phyloP scores from a whole-genome alignment of 192 early-diverging fungal genomes.

The Lobosporangium transversale region DNA sequence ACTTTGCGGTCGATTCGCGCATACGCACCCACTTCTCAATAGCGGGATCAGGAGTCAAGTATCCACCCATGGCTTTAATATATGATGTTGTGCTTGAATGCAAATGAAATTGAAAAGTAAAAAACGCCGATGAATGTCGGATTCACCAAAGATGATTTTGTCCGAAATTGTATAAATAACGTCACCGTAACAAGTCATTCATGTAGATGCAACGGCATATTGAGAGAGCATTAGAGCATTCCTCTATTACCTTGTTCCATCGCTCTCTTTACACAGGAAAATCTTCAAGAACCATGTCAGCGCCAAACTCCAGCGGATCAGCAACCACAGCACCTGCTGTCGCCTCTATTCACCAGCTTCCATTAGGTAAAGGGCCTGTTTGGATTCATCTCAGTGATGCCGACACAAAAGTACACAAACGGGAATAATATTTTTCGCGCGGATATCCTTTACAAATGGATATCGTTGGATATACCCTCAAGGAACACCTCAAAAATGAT shows the following conservation, averaged over 20 bases:
- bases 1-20: conserved; percentile 49
- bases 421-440: too few species aligned
- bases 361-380: conserved; percentile 50
- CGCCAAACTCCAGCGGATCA: conserved; percentile 47
- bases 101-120: not conserved
- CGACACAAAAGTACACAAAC: not conserved
- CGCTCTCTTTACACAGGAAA: not conserved
- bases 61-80: conserved; percentile 41
- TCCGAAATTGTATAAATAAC: not conserved
- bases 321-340: conserved; percentile 32
- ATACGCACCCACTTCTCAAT: conserved; percentile 54
- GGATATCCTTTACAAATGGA: too few species aligned
- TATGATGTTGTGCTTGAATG: not conserved
- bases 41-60: conserved; percentile 48
- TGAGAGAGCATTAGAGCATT: too few species aligned
- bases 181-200: not conserved
- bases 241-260: too few species aligned
- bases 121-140: conserved; percentile 6
- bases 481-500: too few species aligned
- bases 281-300: conserved; percentile 27
- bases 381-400: not conserved
- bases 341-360: conserved; percentile 51
- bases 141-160: not conserved
- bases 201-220: not conserved
- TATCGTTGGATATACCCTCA: too few species aligned